Conservation (phyloP, 768 basidiomycete species). For the Tricholoma bakamatsutake region DNA sequence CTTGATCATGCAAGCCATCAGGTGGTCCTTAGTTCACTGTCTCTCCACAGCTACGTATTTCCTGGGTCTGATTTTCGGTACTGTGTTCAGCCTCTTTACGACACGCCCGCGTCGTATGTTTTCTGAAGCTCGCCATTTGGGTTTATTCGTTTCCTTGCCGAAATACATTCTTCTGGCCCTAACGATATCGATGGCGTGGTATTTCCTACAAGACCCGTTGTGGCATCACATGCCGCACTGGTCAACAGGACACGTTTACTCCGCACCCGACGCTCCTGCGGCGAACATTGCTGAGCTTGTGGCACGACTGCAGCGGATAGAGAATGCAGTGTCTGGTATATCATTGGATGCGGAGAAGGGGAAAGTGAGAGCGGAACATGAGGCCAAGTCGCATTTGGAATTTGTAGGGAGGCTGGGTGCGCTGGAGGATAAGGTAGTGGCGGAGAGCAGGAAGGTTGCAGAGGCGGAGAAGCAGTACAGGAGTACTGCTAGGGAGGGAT, state of each 20-base stretch:
- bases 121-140: background rate
- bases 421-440: conserved; percentile 46
- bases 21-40: conserved; percentile 17
- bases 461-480: conserved; percentile 51
- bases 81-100: conserved; percentile 28
- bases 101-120: conserved; percentile 38
- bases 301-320: conserved; percentile 55
- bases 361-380: conserved; percentile 46
- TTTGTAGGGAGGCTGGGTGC: conserved; percentile 47
- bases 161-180: conserved; percentile 40
- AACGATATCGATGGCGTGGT: conserved; percentile 38
- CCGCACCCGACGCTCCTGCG: conserved; percentile 52
- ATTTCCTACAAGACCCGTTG: conserved; percentile 32
- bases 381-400: conserved; percentile 44
- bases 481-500: conserved; percentile 35
- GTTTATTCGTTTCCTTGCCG: conserved; percentile 13
- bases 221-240: conserved; percentile 28
- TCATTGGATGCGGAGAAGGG: conserved; percentile 49
- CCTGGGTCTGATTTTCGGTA: conserved; percentile 43
- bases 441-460: conserved; percentile 32
- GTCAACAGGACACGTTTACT: conserved; percentile 32
- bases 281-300: conserved; percentile 63
- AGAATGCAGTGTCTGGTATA: conserved; percentile 55
- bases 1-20: conserved; percentile 18
- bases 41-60: conserved; percentile 24